Base-by-base conservation (phyloP, 2,329 filamentous ascomycete genomes). In the Colletotrichum sp. region DNA sequence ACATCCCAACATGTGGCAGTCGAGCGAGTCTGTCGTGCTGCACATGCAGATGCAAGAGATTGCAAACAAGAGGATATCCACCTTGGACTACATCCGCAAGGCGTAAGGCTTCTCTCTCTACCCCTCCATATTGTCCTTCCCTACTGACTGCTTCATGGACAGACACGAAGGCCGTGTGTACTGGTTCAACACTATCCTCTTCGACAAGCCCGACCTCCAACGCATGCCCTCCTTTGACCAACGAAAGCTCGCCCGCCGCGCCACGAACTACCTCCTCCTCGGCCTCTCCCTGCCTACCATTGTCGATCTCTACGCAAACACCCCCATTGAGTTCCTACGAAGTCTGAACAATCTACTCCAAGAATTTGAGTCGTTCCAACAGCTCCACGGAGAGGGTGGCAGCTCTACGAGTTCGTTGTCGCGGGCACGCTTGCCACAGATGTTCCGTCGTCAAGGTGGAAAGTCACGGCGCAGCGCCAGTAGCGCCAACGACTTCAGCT, bases 111-210 rank as follows among this genome's bases (percentile, higher is more conserved):
- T 8, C 18, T 62, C 16, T 62, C 30, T 52, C 44, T 44, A 34
- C 44, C 32, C 34, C n/a, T 24, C 24, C 16, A 64, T 10, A 6
- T 4, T 63, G n/a, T 18, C 30, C 26, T 52, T n/a, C 8, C 39
- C 9, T 28, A 21, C 77, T 78, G n/a, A 78, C 65, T n/a, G 24
- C 28, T 4, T 8, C 18, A 60, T 26, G 8, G 70, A 68, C 83
- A 98, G 95, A 32, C 96, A 99, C 83, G 96, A 98, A 86, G 96
- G 96, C 76, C 93, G 95, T 75, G 93, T 98, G 57, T 99, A 98
- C 88, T 99, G 97, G 96, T 98, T 99, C 89, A 98, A 98, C 86
- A 98, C 97, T 0, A 92, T 98, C 76, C 94, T 98, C 82, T 98
- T 98, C 85, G 95, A 96, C 79, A 94, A 95, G 81, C 85, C 91